Base-by-base conservation (phyloP, 345 rosid species). In the Gossypium stocksii region DNA sequence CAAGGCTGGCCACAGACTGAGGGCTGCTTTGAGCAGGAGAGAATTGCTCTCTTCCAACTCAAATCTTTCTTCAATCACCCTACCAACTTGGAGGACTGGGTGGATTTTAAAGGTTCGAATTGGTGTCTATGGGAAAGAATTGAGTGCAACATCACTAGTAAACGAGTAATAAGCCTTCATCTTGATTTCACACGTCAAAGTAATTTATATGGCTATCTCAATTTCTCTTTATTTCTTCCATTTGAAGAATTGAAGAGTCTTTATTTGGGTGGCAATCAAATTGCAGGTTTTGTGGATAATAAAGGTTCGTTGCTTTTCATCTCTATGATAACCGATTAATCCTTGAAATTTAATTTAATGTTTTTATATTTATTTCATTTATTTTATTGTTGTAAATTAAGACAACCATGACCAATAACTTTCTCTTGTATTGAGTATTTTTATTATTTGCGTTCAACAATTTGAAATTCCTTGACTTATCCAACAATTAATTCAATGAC, bases 41-140 rank as follows among this genome's bases (percentile, higher is more conserved):
- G 75, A n/a, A 25, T 16, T 70, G 74, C 74, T 20, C 74, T 70
- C 2, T 38, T 70, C 2, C 7, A 20, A 71, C 49, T 72, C 14
- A 72, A 59, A 45, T 0, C 62, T 16, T 72, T 60, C 43, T 45
- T 72, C 14, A 1, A 20, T 27, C 0, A 27, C 29, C 29, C 29
- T 27, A 2, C 0, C 3, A 0, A 27, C 2, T 27, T 20, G 61
- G 2, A 1, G 1, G 12, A 29, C n/a, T 57, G 60, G 63, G 29
- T 23, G 51, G 19, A 57, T 22, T 15, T 20, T 1, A 53, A 17
- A 34, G 51, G 25, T 46, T 2, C 57, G 0, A 2, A 43, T 17
- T 72, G 54, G 45, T 72, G 75, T 16, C 38, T 43, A 10, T 72
- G 75, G 66, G 23, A 10, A 1, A 4, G 66, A 14, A 29, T 72